Base-by-base conservation (phyloP, 305 asterid genomes). In the Euphrasia arctica region DNA sequence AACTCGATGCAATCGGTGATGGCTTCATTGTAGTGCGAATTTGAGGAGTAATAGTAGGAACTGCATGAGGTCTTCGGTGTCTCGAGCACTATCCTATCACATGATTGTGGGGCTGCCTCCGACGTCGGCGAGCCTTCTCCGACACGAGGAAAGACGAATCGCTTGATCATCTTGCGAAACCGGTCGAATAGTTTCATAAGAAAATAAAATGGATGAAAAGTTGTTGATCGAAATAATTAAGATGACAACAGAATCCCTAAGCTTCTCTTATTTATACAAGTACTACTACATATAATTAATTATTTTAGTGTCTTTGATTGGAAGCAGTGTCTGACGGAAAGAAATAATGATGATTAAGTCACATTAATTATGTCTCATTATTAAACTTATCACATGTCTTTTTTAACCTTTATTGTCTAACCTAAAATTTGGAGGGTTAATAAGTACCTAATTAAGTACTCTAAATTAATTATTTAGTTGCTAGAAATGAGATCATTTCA, bases 1-100 rank as follows among this genome's bases (percentile, higher is more conserved):
- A 89, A 89, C 86, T 89, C 96, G 56, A 86, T 89, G 68, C 96
- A 86, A 66, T 89, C 96, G 6, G 90, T 82, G 68, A 89, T 80
- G 62, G 96, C 96, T 72, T 86, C 96, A 43, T 72, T 80, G 48
- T 89, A 82, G 67, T 89, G 92, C 3, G 92, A 81, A 55, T 63
- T 72, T 3, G 88, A 79, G 63, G 84, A 76, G 76, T 85, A 80
- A 50, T 64, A 11, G 10, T 57, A 75, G 11, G 82, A 82, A 69
- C 88, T 88, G 83, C 91, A 88, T 5, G 89, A 88, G 9, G 81
- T 80, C 72, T 83, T 83, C 0, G 95, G 95, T 31, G 95, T 72
- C 42, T 85, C 95, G 47, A 58, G 69, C 57, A 69, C 63, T 39
- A 39, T 39, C 47, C 72, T 10, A 34, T 82, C 95, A 22, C 85